Base-by-base conservation (phyloP, 345 rosid species). In the Gossypium thurberi region DNA sequence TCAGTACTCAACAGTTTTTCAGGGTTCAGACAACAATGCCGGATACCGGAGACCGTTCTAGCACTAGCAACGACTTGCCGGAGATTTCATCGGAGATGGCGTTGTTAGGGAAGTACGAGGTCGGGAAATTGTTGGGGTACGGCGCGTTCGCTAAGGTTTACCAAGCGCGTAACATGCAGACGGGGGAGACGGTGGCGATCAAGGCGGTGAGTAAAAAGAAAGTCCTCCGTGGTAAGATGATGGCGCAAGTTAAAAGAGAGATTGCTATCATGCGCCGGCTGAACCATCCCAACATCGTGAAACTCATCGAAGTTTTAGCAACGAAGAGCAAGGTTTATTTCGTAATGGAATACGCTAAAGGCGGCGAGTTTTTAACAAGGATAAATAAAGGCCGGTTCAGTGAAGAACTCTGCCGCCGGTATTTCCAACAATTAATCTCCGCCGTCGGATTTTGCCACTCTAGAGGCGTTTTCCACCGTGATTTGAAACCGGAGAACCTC, bases 91-190 rank as follows among this genome's bases (percentile, higher is more conserved):
- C 67, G 75, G 87, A 58, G 72, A 65, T 20, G 4, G 75, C 46
- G 11, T 74, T 91, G 20, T 78, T 92, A 58, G 95, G 86, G 1
- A 92, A 88, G 60, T 94, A 94, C 81, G 97, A 92, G 82, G 14
- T 94, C 0, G 97, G 97, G n/a, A 88, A 78, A 77, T 40, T 92
- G 43, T 82, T 92, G 25, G 98, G 98, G 1, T 70, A 80, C 14
- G 98, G 97, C 0, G 97, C 98, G 6, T 94, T 90, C 78, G 97
- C 89, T 0, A 94, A 94, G 70, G 98, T 94, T 58, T 92, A 94
- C 78, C 85, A 87, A 70, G 95, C 83, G 3, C 64, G 97, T 8
- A 74, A 87, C 78, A 51, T 87, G 1, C 20, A 46, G 0, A 94
- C 92, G 2, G 97, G 95, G 5, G 88, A 88, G 75, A 86, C 90